These are phyloP conservation scores for Durusdinium trenchii DNA, from an alignment of 73 alveolate species.

Conservation along the genomic window DNA sequence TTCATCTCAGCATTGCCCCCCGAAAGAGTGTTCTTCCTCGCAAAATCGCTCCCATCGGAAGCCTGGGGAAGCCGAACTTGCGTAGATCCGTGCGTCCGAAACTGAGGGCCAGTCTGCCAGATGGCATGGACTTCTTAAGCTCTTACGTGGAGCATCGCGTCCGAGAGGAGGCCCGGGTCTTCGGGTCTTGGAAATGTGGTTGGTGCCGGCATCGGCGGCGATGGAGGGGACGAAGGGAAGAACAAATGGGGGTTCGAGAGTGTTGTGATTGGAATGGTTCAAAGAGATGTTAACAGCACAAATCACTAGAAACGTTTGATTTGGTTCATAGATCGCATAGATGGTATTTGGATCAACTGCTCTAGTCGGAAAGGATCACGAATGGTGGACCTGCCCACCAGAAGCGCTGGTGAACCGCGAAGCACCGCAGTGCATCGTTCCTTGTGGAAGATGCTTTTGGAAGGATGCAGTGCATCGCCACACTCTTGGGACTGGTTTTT, in stretches of 20 bases:
- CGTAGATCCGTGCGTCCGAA: not conserved
- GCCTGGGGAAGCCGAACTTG: not conserved
- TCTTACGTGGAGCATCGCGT: slow-evolving; percentile 60
- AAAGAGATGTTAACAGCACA: too few species aligned
- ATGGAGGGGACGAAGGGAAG: not conserved
- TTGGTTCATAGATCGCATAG: too few species aligned
- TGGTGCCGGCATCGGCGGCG: not conserved
- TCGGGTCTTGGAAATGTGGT: not conserved
- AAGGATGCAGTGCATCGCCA: too few species aligned
- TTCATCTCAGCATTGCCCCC: not conserved
- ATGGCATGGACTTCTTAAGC: not conserved
- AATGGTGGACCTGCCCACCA: too few species aligned
- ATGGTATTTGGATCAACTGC: not conserved
- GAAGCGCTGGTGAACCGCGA: too few species aligned
- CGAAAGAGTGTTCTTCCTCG: not conserved
- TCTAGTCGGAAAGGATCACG: not conserved
- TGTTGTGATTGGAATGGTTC: not conserved
- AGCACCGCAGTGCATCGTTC: too few species aligned
- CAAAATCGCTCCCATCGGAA: not conserved
- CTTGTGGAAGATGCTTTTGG: too few species aligned
- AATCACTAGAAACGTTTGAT: too few species aligned
- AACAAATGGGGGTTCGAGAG: not conserved
- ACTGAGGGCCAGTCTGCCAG: slow-evolving; percentile 4
- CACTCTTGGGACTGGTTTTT: too few species aligned
- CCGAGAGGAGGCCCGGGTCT: slow-evolving; percentile 34